Base-by-base conservation (phyloP, 495 filamentous ascomycete genomes). In the Xylaria intraflava region DNA sequence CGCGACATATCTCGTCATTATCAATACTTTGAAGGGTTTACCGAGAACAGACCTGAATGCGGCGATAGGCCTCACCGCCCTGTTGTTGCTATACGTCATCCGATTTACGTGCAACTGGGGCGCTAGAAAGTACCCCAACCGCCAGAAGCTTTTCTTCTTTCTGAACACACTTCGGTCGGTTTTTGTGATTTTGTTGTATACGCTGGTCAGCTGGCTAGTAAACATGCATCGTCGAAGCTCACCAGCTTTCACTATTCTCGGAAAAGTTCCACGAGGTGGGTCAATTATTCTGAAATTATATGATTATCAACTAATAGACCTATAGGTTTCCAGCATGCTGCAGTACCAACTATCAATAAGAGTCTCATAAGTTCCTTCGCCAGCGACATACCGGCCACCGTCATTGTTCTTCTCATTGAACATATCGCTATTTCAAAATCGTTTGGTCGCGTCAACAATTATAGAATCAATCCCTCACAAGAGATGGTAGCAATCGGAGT, bases 341-440 rank as follows among this genome's bases (percentile, higher is more conserved):
- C 74, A n/a, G 88, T 85, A n/a, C 90, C 90, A 0, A 73, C 68
- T 0, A 71, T 96, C 51, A 81, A 86, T 59, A 73, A 70, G 0
- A 65, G 71, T 0, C 77, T 93, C 49, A 80, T 92, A 60, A 73
- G 59, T 2, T 62, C 79, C 7, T 89, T 89, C 63, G 68, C 75
- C 9, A 68, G 68, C 35, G 70, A 90, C 44, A 71, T 95, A 0
- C 90, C 90, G 0, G 86, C 85, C 14, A 81, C 84, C 0, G 87
- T 96, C 40, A 96, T 98, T 58, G 94, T 98, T 7, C 75, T 97
- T 39, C 74, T 98, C 41, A 96, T 98, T 60, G 93, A 98, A 68
- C 89, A 94, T 65, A 91, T 93, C 58, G 87, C 94, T n/a, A 98
- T 98, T 55, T 89, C 91, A 30, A 98, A 98, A 70, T 97, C 93